Percentiles rank a stretch among this genome's conserved stretches.
Conservation (phyloP, 1,284 basidiomycete genomes). For the Anthracocystis panici-leucophaei region DNA sequence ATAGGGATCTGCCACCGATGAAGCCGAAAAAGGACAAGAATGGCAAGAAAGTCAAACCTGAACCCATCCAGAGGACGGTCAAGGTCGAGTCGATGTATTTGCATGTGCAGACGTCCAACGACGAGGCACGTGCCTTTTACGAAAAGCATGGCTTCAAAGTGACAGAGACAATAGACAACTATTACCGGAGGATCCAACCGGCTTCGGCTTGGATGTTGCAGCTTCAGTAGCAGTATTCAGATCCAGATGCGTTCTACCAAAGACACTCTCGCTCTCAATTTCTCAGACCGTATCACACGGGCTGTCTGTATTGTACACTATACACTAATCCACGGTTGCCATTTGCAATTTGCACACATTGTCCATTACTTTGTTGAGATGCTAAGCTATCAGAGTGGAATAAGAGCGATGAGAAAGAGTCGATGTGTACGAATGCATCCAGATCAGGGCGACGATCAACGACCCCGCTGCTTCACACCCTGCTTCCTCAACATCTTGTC, state of each 20-base stretch:
- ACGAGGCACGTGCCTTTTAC: conserved; percentile 69
- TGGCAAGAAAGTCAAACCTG: conserved; percentile 50
- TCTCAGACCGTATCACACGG: neutral
- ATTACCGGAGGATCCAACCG: conserved; percentile 67
- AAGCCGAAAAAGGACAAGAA: conserved; percentile 55
- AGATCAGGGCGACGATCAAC: neutral
- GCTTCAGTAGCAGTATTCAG: conserved; percentile 15
- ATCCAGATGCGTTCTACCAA: neutral
- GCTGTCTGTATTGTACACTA: conserved; percentile 14
- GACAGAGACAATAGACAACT: conserved; percentile 57
- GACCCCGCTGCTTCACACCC: conserved; percentile 9
- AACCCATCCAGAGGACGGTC: conserved; percentile 40
- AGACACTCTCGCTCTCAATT: neutral
- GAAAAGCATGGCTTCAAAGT: conserved; percentile 69
- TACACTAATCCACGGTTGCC: neutral
- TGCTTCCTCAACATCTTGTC: conserved; percentile 54
- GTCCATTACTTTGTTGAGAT: neutral
- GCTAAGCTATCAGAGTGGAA: neutral
- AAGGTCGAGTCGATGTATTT: conserved; percentile 66
- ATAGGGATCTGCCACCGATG: conserved; percentile 29
- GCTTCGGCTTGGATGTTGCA: conserved; percentile 70
- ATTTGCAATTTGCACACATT: conserved; percentile 5
- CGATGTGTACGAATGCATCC: neutral
- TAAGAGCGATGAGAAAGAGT: neutral
- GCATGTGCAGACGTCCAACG: conserved; percentile 70